Evolutionary conservation across 1,284 basidiomycete species (phyloP), one percentile per base, ranked within the genome.

Genomic region (Lentinus polychrous): DNA sequence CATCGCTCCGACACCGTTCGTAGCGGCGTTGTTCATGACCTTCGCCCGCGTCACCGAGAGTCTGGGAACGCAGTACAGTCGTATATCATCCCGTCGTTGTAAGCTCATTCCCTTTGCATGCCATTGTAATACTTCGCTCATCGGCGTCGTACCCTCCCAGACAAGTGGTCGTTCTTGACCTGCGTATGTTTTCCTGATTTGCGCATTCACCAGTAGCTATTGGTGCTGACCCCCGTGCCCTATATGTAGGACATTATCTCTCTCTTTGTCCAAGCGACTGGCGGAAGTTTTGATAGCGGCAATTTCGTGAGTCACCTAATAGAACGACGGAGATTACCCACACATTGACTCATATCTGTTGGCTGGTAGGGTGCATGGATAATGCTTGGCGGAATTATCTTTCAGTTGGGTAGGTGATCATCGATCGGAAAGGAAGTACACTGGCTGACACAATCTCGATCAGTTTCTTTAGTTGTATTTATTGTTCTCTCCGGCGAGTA

Each of bases 1-100:
- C 43, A 60, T 79, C 34, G 74, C 71, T 0, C 78, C 78, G 0
- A 79, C 77, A 0, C 77, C 76, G 10, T 64, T 79, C 15, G 65
- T 78, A 17, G 78, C 78, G 0, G 77, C 72, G 3, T 73, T 73
- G 47, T 82, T 81, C 54, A 65, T 80, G n/a, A 75, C 75, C 10
- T 66, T 81, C n/a, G 75, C 74, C 1, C 59, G 61, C 3, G 66
- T 81, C 10, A 73, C 79, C n/a, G 45, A 48, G 4, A 57, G 57
- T 3, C 55, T 80, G 3, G 78, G 78, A 2, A 51, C 66, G 1
- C 59, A 67, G 23, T 81, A 77, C 57, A 78, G 75, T 51, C n/a
- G n/a, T n/a, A n/a, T n/a, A n/a, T n/a, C n/a, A n/a, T n/a, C n/a
- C n/a, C n/a, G n/a, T n/a, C n/a, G n/a, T n/a, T n/a, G n/a, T n/a